Conservation (phyloP, 2,329 filamentous ascomycete species). For the Cladosporium cucumerinum region DNA sequence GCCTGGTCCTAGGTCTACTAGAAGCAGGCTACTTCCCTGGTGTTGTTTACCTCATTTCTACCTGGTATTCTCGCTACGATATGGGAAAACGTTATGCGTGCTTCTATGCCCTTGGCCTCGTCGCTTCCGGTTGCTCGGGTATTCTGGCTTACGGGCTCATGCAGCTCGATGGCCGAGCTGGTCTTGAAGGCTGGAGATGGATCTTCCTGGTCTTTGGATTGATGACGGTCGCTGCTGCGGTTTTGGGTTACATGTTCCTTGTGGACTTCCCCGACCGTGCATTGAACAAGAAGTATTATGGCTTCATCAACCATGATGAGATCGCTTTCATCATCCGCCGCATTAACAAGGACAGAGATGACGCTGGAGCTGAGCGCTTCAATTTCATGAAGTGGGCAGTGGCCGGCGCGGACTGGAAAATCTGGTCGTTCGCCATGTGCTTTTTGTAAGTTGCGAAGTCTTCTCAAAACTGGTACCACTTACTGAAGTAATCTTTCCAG, state of each 20-base stretch:
- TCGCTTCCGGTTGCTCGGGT: conserved; percentile 48
- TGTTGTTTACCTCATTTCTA: conserved; percentile 66
- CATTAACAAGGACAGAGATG: conserved; percentile 16
- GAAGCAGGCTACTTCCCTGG: conserved; percentile 54
- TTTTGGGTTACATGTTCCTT: conserved; percentile 8
- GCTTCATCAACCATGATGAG: conserved; percentile 38
- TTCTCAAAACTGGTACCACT: no score
- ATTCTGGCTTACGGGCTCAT: conserved; percentile 39
- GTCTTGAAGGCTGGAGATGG: conserved; percentile 41
- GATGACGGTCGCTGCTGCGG: conserved; percentile 14
- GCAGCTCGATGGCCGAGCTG: conserved; percentile 30
- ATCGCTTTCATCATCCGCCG: conserved; percentile 16
- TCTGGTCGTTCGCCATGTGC: conserved; percentile 54
- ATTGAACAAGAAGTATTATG: conserved; percentile 29
- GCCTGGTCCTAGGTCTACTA: conserved; percentile 60
- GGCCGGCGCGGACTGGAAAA: conserved; percentile 48
- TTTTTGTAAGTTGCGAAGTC: conserved; percentile 31
- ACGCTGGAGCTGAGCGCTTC: conserved; percentile 12
- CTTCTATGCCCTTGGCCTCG: conserved; percentile 50
- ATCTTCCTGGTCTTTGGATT: conserved; percentile 43
- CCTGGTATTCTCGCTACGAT: conserved; percentile 40
- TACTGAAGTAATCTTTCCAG: conserved; percentile 19
- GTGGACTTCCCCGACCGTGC: conserved; percentile 20
- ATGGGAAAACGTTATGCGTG: conserved; percentile 28
- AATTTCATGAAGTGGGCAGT: conserved; percentile 44